A percentile compares a stretch with the other conserved stretches of the same genome.
Evolutionary conservation across 352 stramenopile genomes (phyloP).

Genomic region (Phytophthora hybrid): DNA sequence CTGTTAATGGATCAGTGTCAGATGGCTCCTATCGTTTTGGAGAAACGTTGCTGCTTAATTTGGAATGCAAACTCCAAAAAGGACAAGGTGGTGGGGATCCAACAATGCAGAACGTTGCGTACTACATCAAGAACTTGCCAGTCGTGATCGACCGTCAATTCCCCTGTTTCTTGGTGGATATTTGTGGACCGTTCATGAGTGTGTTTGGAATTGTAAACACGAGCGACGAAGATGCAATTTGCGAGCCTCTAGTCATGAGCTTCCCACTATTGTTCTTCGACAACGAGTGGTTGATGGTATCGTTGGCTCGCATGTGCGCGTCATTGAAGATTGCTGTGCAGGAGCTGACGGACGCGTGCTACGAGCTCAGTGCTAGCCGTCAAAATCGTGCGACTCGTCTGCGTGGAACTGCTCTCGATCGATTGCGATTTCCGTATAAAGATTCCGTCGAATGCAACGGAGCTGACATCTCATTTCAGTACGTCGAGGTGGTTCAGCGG

Average conservation of each 20-base stretch:
- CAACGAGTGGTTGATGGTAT: conserved; percentile 33
- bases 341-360: conserved; percentile 26
- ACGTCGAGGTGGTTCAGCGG: conserved; percentile 28
- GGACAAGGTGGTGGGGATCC: conserved; percentile 29
- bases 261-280: conserved; percentile 37
- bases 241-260: conserved; percentile 35
- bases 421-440: conserved; percentile 39
- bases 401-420: conserved; percentile 17
- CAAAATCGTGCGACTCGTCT: conserved; percentile 3
- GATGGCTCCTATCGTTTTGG: conserved; percentile 26
- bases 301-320: conserved; percentile 25
- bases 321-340: conserved; percentile 31
- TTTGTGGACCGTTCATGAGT: conserved; percentile 35
- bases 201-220: conserved; percentile 38
- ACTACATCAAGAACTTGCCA: conserved; percentile 37
- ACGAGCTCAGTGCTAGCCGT: conserved; percentile 15
- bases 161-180: conserved; percentile 36
- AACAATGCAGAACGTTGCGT: conserved; percentile 34
- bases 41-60: conserved; percentile 25
- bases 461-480: conserved; percentile 19
- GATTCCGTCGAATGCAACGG: conserved; percentile 27
- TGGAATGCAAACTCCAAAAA: conserved; percentile 36
- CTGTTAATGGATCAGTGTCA: conserved; percentile 32
- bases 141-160: conserved; percentile 30
- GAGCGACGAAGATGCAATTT: conserved; percentile 30